phyloP scores from a whole-genome alignment of 345 rosid genomes.

The Rhodamnia rubescens region DNA sequence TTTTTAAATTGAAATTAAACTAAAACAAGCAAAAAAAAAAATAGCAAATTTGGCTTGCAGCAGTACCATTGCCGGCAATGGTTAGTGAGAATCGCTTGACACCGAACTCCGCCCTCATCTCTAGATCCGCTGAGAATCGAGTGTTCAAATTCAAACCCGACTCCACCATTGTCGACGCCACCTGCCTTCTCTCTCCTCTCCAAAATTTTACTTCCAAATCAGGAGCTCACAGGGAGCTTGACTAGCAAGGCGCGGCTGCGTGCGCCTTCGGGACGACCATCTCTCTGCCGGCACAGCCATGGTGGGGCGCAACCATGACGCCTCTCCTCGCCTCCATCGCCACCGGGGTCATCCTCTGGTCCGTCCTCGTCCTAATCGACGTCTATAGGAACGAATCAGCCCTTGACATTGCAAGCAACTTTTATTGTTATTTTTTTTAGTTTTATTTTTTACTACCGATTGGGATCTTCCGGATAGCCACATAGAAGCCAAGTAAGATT shows the following conservation, averaged over 20 bases:
- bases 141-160: conserved; percentile 7
- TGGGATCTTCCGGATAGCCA: no score
- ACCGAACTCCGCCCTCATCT: background rate
- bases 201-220: background rate
- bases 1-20: no score
- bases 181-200: background rate
- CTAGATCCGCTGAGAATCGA: conserved; percentile 7
- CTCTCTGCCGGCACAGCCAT: conserved; percentile 32
- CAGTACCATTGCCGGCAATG: no score
- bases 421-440: no score
- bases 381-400: conserved; percentile 54
- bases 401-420: no score
- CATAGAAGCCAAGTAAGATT: no score
- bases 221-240: conserved; percentile 1
- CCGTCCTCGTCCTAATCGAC: conserved; percentile 66
- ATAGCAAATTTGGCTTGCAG: no score
- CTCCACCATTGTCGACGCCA: background rate
- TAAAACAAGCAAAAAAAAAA: no score
- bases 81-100: background rate
- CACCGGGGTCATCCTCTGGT: conserved; percentile 82
- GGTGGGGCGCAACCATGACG: conserved; percentile 84
- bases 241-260: conserved; percentile 19
- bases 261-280: conserved; percentile 22
- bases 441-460: no score
- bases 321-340: conserved; percentile 78